A percentile compares a stretch with the other conserved stretches of the same genome.
phyloP scores from a whole-genome alignment of 345 rosid genomes.

The Litchi chinensis region DNA sequence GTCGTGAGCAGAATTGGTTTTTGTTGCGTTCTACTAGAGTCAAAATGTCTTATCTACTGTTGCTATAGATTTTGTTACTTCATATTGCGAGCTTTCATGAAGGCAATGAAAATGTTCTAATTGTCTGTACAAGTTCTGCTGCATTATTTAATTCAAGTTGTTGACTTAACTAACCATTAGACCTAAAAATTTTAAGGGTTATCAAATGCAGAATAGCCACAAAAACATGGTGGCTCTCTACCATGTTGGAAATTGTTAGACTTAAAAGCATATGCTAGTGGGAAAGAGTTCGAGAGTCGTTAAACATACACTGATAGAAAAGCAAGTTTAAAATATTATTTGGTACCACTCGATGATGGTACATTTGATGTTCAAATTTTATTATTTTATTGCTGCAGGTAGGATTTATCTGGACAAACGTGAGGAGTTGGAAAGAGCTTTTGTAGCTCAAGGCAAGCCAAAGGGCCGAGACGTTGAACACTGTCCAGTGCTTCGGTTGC shows the following conservation, averaged over 20 bases:
- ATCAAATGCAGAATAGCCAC: neutral
- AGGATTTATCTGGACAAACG: constrained; percentile 41
- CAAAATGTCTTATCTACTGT: neutral
- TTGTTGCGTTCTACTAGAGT: neutral
- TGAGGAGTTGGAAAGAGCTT: constrained; percentile 40
- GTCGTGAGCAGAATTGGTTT: neutral
- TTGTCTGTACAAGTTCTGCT: neutral
- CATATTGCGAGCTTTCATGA: no score
- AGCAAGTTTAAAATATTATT: neutral
- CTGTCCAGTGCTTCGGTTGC: no score
- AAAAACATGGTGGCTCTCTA: no score
- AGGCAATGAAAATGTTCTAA: neutral
- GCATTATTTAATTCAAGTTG: no score
- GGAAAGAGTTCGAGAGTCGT: neutral
- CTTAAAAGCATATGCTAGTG: neutral
- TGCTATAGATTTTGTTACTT: neutral
- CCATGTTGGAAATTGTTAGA: neutral
- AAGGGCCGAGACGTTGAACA: no score
- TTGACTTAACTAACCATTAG: neutral
- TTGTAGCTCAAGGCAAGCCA: no score
- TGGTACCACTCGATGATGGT: neutral
- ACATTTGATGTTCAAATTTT: neutral
- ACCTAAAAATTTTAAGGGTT: neutral
- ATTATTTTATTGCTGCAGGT: constrained; percentile 28
- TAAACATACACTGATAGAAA: neutral